Evolutionary conservation across 2,329 filamentous ascomycete species (phyloP).

Genomic region (Sporothrix inflata): DNA sequence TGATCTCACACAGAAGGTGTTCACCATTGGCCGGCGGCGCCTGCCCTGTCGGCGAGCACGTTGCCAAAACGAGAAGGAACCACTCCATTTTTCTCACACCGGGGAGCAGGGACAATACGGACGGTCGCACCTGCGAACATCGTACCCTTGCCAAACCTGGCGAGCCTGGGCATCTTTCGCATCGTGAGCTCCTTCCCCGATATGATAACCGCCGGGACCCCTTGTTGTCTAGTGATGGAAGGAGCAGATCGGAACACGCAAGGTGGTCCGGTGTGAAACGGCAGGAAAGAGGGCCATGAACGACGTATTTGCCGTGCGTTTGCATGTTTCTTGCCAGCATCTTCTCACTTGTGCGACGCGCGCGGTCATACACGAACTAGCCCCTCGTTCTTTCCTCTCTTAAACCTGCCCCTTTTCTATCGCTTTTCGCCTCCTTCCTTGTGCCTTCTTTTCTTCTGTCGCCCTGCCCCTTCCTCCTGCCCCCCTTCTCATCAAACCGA

Average conservation of each 20-base stretch:
- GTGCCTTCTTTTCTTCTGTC: neutral
- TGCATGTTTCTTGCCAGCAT: slow-evolving; percentile 17
- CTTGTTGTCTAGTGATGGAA: neutral
- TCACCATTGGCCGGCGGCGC: neutral
- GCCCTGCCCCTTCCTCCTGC: neutral
- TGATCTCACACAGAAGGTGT: neutral
- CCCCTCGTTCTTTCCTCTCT: slow-evolving; percentile 1
- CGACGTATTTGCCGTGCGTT: slow-evolving; percentile 1
- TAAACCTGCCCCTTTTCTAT: slow-evolving; percentile 2
- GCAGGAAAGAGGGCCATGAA: neutral
- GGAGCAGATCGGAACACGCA: slow-evolving; percentile 5
- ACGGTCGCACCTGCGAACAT: neutral
- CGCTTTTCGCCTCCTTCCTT: neutral
- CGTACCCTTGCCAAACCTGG: neutral
- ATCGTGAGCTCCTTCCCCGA: neutral
- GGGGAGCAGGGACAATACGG: neutral
- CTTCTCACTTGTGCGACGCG: neutral
- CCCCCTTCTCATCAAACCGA: neutral
- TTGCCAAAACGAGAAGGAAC: slow-evolving; percentile 9
- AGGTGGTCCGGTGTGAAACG: neutral
- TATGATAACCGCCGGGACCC: neutral
- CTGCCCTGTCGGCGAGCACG: neutral
- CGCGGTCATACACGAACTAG: neutral
- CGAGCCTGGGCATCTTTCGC: neutral
- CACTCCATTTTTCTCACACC: neutral